Percentiles rank a stretch among this genome's conserved stretches.
Evolutionary conservation across 2,329 filamentous ascomycete species (phyloP).

Genomic region (Penicillium janthinellum): DNA sequence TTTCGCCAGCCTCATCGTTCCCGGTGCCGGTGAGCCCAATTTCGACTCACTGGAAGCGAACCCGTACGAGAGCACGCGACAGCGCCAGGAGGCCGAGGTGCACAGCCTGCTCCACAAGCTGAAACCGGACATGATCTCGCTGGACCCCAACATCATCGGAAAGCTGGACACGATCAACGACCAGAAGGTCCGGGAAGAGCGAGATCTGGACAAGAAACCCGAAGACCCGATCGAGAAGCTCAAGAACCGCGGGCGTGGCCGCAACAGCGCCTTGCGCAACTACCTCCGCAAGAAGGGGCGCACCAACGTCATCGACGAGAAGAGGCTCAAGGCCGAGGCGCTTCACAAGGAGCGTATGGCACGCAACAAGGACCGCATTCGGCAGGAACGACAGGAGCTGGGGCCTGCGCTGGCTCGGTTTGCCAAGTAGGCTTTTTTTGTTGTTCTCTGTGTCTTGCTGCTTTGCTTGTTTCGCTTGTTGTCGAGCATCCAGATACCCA

Average conservation of each 20-base stretch:
- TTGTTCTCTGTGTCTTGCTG: conserved; percentile 14
- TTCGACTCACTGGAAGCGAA: conserved; percentile 92
- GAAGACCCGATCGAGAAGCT: conserved; percentile 61
- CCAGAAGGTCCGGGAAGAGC: conserved; percentile 73
- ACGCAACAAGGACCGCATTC: conserved; percentile 66
- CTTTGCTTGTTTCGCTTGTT: conserved; percentile 21
- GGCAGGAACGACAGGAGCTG: conserved; percentile 70
- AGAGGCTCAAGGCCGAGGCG: conserved; percentile 82
- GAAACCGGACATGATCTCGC: conserved; percentile 92
- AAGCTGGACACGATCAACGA: conserved; percentile 80
- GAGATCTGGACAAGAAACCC: conserved; percentile 73
- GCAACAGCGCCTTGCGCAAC: conserved; percentile 85
- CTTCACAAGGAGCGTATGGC: conserved; percentile 70
- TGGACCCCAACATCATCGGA: conserved; percentile 90
- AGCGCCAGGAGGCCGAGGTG: conserved; percentile 90
- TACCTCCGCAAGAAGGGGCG: conserved; percentile 89
- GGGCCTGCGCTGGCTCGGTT: conserved; percentile 87
- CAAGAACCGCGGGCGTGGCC: conserved; percentile 79
- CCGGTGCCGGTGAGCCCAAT: conserved; percentile 95
- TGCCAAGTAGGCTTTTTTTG: conserved; percentile 61
- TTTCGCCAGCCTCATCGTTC: conserved; percentile 86
- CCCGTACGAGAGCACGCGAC: conserved; percentile 90
- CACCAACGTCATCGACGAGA: conserved; percentile 95
- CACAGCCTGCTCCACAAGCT: conserved; percentile 90
- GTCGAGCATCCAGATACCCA: conserved; percentile 30